Evolutionary conservation across 148 eudicot species (phyloP).

Genomic region (Limonium bicolor): DNA sequence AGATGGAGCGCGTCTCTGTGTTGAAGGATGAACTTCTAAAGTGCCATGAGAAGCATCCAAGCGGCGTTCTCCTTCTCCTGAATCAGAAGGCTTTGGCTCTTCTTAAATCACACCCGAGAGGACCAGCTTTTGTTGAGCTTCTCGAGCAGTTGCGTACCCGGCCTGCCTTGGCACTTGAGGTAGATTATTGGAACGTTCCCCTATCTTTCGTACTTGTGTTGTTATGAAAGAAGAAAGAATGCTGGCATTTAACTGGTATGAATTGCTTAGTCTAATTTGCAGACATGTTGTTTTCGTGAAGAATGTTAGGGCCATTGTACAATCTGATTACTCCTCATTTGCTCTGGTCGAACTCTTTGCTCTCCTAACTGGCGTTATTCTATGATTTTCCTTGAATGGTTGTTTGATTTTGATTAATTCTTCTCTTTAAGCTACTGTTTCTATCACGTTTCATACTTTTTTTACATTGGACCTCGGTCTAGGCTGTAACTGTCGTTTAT

Average conservation of each 20-base stretch:
- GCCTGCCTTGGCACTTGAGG: slow-evolving; percentile 40
- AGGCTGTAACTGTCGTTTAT: too few species aligned
- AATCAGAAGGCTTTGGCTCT: slow-evolving; percentile 28
- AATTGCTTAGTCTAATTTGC: background rate
- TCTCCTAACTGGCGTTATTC: background rate
- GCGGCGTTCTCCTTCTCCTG: slow-evolving; percentile 17
- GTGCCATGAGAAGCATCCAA: slow-evolving; percentile 7
- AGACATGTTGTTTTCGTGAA: background rate
- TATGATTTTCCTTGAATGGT: background rate
- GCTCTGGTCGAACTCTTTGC: background rate
- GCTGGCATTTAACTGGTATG: background rate
- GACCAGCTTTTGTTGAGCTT: slow-evolving; percentile 53
- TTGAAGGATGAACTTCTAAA: slow-evolving; percentile 33
- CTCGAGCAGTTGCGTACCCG: slow-evolving; percentile 23
- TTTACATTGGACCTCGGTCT: too few species aligned
- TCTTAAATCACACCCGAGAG: slow-evolving; percentile 24
- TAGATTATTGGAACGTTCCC: slow-evolving; percentile 4
- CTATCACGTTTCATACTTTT: too few species aligned
- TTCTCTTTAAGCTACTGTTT: too few species aligned
- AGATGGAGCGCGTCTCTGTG: slow-evolving; percentile 11
- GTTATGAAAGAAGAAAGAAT: background rate
- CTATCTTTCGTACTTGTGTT: background rate
- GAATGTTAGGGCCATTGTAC: background rate
- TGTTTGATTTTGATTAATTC: too few species aligned
- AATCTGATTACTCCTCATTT: background rate